Base-by-base conservation (phyloP, 2,329 filamentous ascomycete species). In the Metarhizium humberi region DNA sequence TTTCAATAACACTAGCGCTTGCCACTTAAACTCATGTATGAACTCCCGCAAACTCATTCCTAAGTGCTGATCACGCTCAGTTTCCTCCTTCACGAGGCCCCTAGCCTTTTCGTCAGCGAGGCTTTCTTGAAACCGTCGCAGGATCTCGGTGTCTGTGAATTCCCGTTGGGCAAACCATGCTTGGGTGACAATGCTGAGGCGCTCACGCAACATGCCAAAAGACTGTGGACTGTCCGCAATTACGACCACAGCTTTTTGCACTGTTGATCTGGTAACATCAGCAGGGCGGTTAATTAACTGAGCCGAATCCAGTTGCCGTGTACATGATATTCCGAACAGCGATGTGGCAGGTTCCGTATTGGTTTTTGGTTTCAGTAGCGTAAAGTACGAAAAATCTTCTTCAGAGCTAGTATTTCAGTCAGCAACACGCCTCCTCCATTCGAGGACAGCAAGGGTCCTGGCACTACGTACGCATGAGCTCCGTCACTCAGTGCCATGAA, bases 331-430 rank as follows among this genome's bases (percentile, higher is more conserved):
- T 59, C 94, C 94, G 68, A 99, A 99, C 25, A 99, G 82, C 29
- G 90, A 95, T 2, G 89, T 91, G 34, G 84, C 82, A 6, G 86
- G 81, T 38, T 74, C 67, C 20, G 69, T 64, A 52, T 71, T 72
- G 59, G 73, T 78, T 54, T 78, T 78, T 50, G 85, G 83, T 34
- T 84, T 82, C 56, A 90, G 79, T 52, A 99, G 84, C 8, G 92
- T 97, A 70, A 99, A 99, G 75, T 99, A 99, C 52, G 92, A 96
- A 76, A 97, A 99, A 73, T 97, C 94, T 73, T 99, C 94, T 56
- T 87, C 87, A 25, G 89, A 86, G 55, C 89, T 94, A 45, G 30
- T 20, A 13, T 55, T 7, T 32, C 32, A 25, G 18, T 51, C 29
- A 55, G 29, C 20, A 36, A 42, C 16, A 40, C 43, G 8, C 6